phyloP scores from a whole-genome alignment of 495 filamentous ascomycete genomes.

The Polyplosphaeria fusca region DNA sequence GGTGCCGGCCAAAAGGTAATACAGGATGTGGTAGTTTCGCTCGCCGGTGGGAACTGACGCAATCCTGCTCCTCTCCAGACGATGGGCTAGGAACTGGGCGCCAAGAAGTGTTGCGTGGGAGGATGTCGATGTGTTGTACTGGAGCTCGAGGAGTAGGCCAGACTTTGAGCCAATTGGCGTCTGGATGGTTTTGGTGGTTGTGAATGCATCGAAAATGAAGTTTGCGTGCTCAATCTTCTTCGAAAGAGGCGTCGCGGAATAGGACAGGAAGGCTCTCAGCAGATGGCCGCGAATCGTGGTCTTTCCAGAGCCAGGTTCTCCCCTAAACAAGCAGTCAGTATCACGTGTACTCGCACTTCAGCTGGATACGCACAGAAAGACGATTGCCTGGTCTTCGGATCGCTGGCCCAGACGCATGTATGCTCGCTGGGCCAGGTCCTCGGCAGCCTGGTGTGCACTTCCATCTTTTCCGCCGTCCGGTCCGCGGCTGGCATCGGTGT shows the following conservation, averaged over 20 bases:
- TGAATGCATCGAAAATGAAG: conserved; percentile 92
- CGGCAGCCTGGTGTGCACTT: conserved; percentile 80
- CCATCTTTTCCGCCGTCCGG: conserved; percentile 85
- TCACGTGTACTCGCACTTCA: not conserved
- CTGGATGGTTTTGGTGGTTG: conserved; percentile 94
- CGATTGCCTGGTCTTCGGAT: conserved; percentile 85
- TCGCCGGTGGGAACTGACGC: conserved; percentile 90
- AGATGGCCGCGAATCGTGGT: conserved; percentile 88
- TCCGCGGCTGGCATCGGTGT: conserved; percentile 79
- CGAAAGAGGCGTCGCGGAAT: conserved; percentile 86
- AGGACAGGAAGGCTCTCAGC: conserved; percentile 75
- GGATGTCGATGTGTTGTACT: conserved; percentile 86
- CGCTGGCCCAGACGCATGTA: conserved; percentile 82
- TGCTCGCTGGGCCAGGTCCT: conserved; percentile 81
- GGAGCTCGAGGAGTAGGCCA: conserved; percentile 89
- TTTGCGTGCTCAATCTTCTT: conserved; percentile 88
- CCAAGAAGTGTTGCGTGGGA: conserved; percentile 81
- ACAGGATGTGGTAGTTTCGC: conserved; percentile 91
- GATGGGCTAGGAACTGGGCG: conserved; percentile 89
- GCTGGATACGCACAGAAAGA: conserved; percentile 71
- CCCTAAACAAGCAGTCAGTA: conserved; percentile 49
- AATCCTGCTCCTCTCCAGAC: conserved; percentile 85
- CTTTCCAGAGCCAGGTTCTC: conserved; percentile 94
- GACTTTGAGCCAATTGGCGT: conserved; percentile 94
- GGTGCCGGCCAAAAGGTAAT: conserved; percentile 91